Base-by-base conservation (phyloP, 257 asterid genomes). In the Nicotiana tomentosiformis region DNA sequence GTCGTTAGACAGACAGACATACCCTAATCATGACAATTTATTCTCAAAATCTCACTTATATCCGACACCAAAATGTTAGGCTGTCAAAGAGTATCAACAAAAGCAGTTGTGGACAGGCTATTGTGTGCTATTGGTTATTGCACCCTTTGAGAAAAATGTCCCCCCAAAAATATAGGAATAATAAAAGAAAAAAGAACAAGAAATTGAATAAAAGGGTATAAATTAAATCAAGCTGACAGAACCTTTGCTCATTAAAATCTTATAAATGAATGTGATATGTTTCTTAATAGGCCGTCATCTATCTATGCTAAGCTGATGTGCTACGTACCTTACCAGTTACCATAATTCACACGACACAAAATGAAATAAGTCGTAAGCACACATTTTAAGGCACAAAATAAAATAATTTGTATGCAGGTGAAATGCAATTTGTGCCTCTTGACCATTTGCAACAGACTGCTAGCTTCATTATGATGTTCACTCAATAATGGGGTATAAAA, bases 1-100 rank as follows among this genome's bases (percentile, higher is more conserved):
- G 62, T 72, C 32, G 64, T 76, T 65, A 14, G 72, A 60, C 81
- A 83, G 68, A 60, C 81, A 83, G 68, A 81, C 83, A 83, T 62
- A 83, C 66, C 84, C 76, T 53, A 32, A n/a, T 80, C 5, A 74
- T 49, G 62, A 23, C 82, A 32, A 20, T 8, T 43, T 10, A 58
- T 43, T 33, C 61, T 35, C 29, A 69, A 23, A 43, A 12, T 39
- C 78, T 32, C 30, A 30, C 26, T 33, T 23, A 23, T 17, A 79
- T 32, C 83, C 68, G 33, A 77, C 81, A 81, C 33, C 1, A 33
- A 46, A 58, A 29, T 29, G 20, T 46, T 72, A 35, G 37, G 69
- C 83, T 85, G 83, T 77, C 77, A 85, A 23, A 49, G 66, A 49
- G 62, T 26, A 80, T 33, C 82, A 62, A 58, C 77, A 68, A 43